Conservation (phyloP, 345 rosid species). For the Rhizophora mangle region DNA sequence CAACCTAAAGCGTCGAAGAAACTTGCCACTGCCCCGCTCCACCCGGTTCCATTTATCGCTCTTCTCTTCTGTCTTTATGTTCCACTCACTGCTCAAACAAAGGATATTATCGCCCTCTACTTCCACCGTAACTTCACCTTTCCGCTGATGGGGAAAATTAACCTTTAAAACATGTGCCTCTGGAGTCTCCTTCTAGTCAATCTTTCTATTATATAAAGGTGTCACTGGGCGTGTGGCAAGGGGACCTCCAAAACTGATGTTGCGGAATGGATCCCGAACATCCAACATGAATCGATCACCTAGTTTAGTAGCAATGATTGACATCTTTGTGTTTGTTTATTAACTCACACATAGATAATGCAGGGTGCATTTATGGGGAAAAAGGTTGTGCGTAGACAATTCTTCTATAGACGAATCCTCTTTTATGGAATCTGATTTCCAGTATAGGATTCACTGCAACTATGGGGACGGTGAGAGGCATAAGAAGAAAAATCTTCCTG, state of each 20-base stretch:
- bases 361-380: no score
- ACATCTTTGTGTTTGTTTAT: slow-evolving; percentile 10
- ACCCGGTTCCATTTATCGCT: slow-evolving; percentile 24
- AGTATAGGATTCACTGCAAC: no score
- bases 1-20: slow-evolving; percentile 26
- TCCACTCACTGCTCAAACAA: slow-evolving; percentile 32
- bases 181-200: slow-evolving; percentile 38
- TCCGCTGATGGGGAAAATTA: slow-evolving; percentile 30
- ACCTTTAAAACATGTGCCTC: slow-evolving; percentile 28
- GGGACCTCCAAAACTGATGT: neutral
- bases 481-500: no score
- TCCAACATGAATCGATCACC: slow-evolving; percentile 3
- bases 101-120: slow-evolving; percentile 31
- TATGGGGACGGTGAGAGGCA: no score
- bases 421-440: no score
- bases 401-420: no score
- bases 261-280: slow-evolving; percentile 8
- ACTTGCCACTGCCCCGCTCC: slow-evolving; percentile 24
- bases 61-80: slow-evolving; percentile 25
- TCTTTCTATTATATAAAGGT: neutral
- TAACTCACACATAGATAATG: no score
- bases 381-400: no score
- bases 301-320: neutral
- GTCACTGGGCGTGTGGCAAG: neutral
- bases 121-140: slow-evolving; percentile 40